Base-by-base conservation (phyloP, 129 eudicot genomes). In the Flaveria sonorensis region DNA sequence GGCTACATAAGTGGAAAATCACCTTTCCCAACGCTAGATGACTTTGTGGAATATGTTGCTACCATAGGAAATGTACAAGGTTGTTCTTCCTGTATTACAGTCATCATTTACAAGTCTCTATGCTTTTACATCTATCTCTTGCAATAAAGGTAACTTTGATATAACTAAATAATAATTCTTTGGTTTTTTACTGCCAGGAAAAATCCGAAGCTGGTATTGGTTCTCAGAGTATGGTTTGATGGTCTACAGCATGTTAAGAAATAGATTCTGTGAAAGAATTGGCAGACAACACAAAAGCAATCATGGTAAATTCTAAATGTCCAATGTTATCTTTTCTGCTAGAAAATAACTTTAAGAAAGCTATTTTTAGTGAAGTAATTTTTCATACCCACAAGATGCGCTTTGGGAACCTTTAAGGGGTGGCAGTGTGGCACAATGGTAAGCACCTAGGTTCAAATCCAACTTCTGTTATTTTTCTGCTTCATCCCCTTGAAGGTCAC, bases 241-340 rank as follows among this genome's bases (percentile, higher is more conserved):
- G 85, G 97, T 93, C 6, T 91, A 93, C 85, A 91, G 89, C 85
- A 93, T 93, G 97, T 86, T 86, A 24, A 89, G 86, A 76, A 89
- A 83, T 56, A 82, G 98, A 86, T 93, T 84, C 75, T 93, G 98
- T 79, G 97, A 90, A 86, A 83, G 97, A 75, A 93, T 93, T 77
- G 97, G 96, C 73, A 86, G 98, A 84, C 86, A 93, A 78, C 98
- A 93, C 78, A 93, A 93, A 83, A 93, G 98, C 87, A 93, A 93
- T 83, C 88, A 93, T 36, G 98, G 98, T 91, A 85, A 79, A 66
- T 75, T 26, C 53, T 14, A 32, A 13, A 48, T 23, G 52, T 59
- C 65, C 20, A 26, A 56, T 53, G 52, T 51, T 64, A 9, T 74
- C 32, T 60, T 28, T 43, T 47, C 47, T 28, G 32, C 62, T 18